A percentile compares a stretch with the other conserved stretches of the same genome.
phyloP scores from a whole-genome alignment of 441 rosid genomes.

The Aleurites moluccanus region DNA sequence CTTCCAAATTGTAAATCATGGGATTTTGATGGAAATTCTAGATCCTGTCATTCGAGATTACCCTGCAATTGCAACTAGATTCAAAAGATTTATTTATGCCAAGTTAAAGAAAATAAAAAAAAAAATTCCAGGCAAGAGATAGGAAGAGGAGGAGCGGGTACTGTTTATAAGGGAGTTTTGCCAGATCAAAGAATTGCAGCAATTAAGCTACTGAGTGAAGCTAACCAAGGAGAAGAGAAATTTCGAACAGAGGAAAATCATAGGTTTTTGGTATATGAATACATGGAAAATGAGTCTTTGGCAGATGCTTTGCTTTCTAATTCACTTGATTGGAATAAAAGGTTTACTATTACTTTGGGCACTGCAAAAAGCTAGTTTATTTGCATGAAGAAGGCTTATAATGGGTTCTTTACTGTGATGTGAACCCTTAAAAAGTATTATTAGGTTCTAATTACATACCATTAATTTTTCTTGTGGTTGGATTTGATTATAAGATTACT shows the following conservation, averaged over 20 bases:
- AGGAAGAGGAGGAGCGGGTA: neutral
- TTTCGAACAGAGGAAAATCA: conserved; percentile 31
- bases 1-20: no score
- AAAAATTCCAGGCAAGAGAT: neutral
- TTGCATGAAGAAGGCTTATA: neutral
- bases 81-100: neutral
- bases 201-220: neutral
- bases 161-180: neutral
- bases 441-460: neutral
- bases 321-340: neutral
- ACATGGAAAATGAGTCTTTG: conserved; percentile 34
- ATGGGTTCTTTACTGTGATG: neutral
- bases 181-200: neutral
- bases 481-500: no score
- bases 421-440: neutral
- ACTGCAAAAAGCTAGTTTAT: conserved; percentile 9
- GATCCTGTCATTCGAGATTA: neutral
- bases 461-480: no score
- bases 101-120: neutral
- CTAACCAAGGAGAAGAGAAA: conserved; percentile 33
- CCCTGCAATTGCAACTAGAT: neutral
- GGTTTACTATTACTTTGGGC: neutral
- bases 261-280: neutral
- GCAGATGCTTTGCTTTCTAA: conserved; percentile 22
- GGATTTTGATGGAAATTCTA: no score